Evolutionary conservation across 495 filamentous ascomycete species (phyloP), one percentile per base, ranked within the genome.

Genomic region (Pyronema domesticum): DNA sequence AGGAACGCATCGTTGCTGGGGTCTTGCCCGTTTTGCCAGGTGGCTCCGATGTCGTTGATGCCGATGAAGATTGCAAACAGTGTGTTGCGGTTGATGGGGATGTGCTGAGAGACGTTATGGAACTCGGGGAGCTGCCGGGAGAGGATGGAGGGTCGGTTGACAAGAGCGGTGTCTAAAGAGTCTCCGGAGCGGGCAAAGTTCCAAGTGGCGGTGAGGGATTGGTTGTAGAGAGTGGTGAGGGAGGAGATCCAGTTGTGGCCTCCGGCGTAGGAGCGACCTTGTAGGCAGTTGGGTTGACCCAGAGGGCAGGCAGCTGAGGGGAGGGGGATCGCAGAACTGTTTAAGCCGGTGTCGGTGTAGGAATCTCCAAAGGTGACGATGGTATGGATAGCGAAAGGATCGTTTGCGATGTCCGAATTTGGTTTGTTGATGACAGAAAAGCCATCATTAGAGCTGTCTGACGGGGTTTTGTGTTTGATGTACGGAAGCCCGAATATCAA

Each of bases 111-210:
- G 19, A n/a, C 48, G 3, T 3, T 23, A 3, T 11, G 48, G 13
- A 35, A 13, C 48, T 51, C 10, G 13, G 48, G 48, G 9, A 51
- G 15, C 48, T 51, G 48, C 23, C 13, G 9, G 13, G 48, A 33
- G 13, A 10, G 3, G 15, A 33, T 37, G 17, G 10, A 10, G 15
- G 11, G 1, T 33, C 33, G 9, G 3, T n/a, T 11, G 18, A 51
- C 48, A n/a, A 51, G 23, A n/a, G 15, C 17, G 4, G 23, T n/a
- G 11, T 33, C 17, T 13, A 51, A 3, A 13, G 35, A 3, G 19
- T 51, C 48, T 3, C 48, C 48, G 18, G 48, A 51, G 19, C 18
- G 48, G 18, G 48, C 48, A n/a, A 51, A 18, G 48, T 51, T 51
- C 10, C 17, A 36, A 9, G 48, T 37, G 10, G 36, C 30, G 5